Conservation (phyloP, 345 rosid genomes). For the Camelina hispida region DNA sequence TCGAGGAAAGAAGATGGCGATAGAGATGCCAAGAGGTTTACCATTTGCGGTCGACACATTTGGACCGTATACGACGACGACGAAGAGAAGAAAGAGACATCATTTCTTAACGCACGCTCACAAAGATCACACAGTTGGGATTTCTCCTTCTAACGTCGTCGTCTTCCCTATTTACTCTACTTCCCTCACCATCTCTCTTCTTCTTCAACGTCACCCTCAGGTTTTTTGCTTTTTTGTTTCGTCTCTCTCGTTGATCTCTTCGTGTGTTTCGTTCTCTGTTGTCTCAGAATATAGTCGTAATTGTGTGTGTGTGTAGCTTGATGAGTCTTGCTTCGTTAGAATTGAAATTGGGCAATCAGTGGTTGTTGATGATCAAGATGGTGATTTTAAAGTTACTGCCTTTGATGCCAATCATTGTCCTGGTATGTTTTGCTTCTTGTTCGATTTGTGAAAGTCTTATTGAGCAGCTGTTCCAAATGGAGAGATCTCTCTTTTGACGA, state of each 20-base stretch:
- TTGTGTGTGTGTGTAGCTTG: conserved; percentile 54
- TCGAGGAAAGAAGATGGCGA: conserved; percentile 50
- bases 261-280: neutral
- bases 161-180: conserved; percentile 74
- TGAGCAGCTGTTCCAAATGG: too few species aligned
- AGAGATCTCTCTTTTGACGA: conserved; percentile 26
- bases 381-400: conserved; percentile 67
- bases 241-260: neutral
- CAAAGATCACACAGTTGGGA: conserved; percentile 72
- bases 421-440: conserved; percentile 48
- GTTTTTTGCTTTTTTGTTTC: conserved; percentile 29
- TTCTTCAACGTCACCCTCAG: conserved; percentile 62
- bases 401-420: conserved; percentile 90
- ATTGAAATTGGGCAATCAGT: conserved; percentile 70
- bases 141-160: conserved; percentile 52
- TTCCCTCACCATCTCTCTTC: conserved; percentile 65
- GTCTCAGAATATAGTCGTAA: neutral
- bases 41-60: conserved; percentile 90
- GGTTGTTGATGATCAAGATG: conserved; percentile 62
- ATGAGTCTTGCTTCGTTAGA: conserved; percentile 60
- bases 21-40: conserved; percentile 84
- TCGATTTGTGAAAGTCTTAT: neutral
- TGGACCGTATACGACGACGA: conserved; percentile 54
- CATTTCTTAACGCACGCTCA: conserved; percentile 91
- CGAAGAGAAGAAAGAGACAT: conserved; percentile 68